phyloP scores from a whole-genome alignment of 352 stramenopile species.

The Phytophthora megakarya region DNA sequence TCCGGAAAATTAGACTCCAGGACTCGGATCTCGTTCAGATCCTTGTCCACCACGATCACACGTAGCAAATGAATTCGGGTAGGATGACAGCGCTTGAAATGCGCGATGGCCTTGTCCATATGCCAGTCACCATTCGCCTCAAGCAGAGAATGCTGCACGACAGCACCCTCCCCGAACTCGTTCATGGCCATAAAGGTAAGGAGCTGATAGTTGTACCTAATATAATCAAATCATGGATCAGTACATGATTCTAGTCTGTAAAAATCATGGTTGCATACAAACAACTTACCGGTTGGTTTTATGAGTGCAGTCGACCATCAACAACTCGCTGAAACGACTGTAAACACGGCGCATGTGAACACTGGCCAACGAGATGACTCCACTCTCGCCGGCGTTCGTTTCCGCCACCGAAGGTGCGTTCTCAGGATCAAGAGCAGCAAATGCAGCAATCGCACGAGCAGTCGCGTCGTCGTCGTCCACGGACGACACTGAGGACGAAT shows the following conservation, averaged over 20 bases:
- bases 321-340: slow-evolving; percentile 10
- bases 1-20: too few species aligned
- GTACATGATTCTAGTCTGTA: neutral
- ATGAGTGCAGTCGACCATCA: slow-evolving; percentile 24
- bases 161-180: too few species aligned
- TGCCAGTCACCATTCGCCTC: too few species aligned
- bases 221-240: slow-evolving; percentile 6
- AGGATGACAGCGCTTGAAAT: too few species aligned
- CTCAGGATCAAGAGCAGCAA: neutral
- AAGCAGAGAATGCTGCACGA: too few species aligned
- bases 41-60: too few species aligned
- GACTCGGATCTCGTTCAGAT: too few species aligned
- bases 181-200: too few species aligned
- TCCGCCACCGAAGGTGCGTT: neutral
- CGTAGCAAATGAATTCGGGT: too few species aligned
- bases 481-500: neutral
- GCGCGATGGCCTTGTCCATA: too few species aligned
- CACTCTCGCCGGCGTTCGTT: slow-evolving; percentile 5
- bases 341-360: slow-evolving; percentile 12
- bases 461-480: slow-evolving; percentile 15
- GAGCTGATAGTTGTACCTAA: slow-evolving; percentile 30
- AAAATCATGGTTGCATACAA: neutral
- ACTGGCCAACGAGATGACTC: slow-evolving; percentile 1
- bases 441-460: neutral
- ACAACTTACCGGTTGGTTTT: slow-evolving; percentile 14